phyloP scores from a whole-genome alignment of 2,329 filamentous ascomycete genomes.

The Calycina marina region DNA sequence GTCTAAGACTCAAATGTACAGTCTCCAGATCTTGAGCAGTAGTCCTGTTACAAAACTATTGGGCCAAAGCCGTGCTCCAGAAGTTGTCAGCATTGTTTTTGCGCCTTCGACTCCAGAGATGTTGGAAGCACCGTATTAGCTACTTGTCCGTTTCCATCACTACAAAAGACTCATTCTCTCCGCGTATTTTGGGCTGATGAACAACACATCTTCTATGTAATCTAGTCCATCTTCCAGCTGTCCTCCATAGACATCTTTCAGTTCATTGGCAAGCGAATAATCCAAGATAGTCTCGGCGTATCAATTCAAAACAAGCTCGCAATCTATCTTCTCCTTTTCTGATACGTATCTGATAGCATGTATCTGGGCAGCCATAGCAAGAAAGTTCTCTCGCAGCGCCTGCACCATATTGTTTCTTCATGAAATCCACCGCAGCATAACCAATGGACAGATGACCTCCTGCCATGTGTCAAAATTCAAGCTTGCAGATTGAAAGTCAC shows the following conservation, averaged over 20 bases:
- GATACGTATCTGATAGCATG: constrained; percentile 24
- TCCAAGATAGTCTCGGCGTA: constrained; percentile 25
- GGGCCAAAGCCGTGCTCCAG: constrained; percentile 29
- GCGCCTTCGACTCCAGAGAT: constrained; percentile 2
- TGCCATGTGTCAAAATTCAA: constrained; percentile 6
- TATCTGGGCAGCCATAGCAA: constrained; percentile 27
- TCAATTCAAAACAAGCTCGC: constrained; percentile 26
- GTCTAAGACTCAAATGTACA: no score
- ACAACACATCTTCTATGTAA: constrained; percentile 35
- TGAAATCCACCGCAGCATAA: constrained; percentile 24
- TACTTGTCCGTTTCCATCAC: background rate
- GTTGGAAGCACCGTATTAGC: background rate
- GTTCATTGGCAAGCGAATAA: constrained; percentile 34
- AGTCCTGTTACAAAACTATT: constrained; percentile 44
- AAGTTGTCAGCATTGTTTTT: background rate
- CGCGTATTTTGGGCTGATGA: constrained; percentile 40
- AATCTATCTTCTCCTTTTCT: constrained; percentile 27
- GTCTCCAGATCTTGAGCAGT: constrained; percentile 24
- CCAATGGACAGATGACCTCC: constrained; percentile 30
- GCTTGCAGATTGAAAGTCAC: background rate
- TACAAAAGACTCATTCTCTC: constrained; percentile 20
- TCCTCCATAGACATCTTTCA: constrained; percentile 45
- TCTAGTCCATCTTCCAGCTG: constrained; percentile 33
- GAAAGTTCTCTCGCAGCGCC: constrained; percentile 25
- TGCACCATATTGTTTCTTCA: constrained; percentile 22